Conservation (phyloP, 352 stramenopile genomes). For the Globisporangium polare region DNA sequence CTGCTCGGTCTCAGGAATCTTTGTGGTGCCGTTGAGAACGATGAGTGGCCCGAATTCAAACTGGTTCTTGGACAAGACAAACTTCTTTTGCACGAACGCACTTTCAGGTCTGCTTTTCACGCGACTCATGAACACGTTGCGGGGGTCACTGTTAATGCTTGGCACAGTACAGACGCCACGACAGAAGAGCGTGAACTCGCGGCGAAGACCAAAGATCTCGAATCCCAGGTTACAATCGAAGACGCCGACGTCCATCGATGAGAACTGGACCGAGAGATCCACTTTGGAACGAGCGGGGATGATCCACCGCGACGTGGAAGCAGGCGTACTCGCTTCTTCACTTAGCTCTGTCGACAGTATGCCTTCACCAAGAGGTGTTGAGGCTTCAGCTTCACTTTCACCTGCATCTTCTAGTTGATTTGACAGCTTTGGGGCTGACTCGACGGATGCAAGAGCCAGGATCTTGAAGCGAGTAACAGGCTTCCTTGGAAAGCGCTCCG, state of each 20-base stretch:
- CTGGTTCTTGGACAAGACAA: conserved; percentile 79
- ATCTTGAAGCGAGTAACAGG: conserved; percentile 59
- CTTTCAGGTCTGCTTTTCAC: conserved; percentile 76
- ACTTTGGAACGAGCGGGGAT: conserved; percentile 57
- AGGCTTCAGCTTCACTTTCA: neutral
- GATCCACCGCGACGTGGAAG: conserved; percentile 56
- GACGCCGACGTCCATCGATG: conserved; percentile 60
- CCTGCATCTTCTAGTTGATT: conserved; percentile 2
- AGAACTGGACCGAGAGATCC: conserved; percentile 80
- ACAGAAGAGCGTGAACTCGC: conserved; percentile 83
- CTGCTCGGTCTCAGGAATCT: conserved; percentile 32
- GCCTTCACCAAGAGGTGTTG: neutral
- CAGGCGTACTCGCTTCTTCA: conserved; percentile 8
- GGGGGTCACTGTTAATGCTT: conserved; percentile 91
- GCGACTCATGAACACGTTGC: conserved; percentile 94
- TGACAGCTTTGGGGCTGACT: conserved; percentile 1
- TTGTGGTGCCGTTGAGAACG: conserved; percentile 20
- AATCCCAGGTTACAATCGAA: conserved; percentile 88
- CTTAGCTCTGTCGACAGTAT: conserved; percentile 8
- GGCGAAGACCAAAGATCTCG: conserved; percentile 86
- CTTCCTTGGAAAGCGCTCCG: conserved; percentile 56
- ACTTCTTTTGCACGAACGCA: conserved; percentile 88
- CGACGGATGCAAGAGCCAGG: conserved; percentile 4
- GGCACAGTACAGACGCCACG: conserved; percentile 82
- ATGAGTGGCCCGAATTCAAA: conserved; percentile 94